Evolutionary conservation across 495 filamentous ascomycete species (phyloP), one percentile per base, ranked within the genome.

Genomic region (Aspergillus coremiiformis): DNA sequence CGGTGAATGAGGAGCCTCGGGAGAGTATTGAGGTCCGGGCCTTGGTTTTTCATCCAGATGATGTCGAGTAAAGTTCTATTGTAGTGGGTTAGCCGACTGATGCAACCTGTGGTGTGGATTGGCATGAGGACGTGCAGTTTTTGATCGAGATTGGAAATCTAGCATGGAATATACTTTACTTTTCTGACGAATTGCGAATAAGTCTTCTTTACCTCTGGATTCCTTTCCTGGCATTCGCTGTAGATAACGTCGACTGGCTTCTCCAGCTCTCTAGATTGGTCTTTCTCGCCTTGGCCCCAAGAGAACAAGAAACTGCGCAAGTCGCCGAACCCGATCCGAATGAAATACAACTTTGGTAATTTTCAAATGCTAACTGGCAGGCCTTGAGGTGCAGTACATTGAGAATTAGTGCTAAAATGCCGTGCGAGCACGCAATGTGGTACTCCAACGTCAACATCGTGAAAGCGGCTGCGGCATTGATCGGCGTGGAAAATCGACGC

Each of bases 21-120:
- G 76, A 87, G 76, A 85, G 83, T 66, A 84, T 87, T 58, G 83
- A 86, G 65, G 73, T 84, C 2, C 54, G 82, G 57, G 70, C 73
- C 5, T 65, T 85, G 60, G 77, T 85, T 4, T 82, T 82, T 51
- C 68, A 78, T 68, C 67, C 70, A 17, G 66, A 77, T 47, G 70
- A 77, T 47, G 58, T 47, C 4, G 71, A 78, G 14, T 77, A 66
- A 21, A 44, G 52, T 43, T 20, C 20, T 30, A 22, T 43, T 39
- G 41, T 15, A 2, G 3, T 8, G 3, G 19, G 5, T 21, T 12
- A 44, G 8, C 1, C 0, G 26, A 8, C 11, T 24, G 41, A 24
- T 15, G n/a, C 1, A 9, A 27, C 12, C 12, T 30, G 8, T 30
- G 7, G 3, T n/a, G 2, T 35, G 11, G 9, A 35, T 35, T 35